These are phyloP conservation scores for Agarophyton chilense DNA, from an alignment of 23 red algal genomes.

Conservation along the genomic window DNA sequence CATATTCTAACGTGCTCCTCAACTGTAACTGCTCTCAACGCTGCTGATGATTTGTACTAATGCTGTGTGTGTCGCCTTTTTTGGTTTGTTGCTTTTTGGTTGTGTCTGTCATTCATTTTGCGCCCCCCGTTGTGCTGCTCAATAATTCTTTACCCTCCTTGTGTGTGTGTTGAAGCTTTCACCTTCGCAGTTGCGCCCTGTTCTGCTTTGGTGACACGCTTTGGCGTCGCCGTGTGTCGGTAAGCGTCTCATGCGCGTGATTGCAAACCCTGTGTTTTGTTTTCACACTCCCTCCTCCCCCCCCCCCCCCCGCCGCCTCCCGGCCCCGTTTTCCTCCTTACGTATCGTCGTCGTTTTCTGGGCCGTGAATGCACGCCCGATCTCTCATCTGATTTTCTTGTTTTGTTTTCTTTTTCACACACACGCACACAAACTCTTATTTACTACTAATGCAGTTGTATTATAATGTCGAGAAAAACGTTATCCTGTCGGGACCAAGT, in stretches of 20 bases:
- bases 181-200: no score
- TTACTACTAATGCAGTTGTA: conserved; percentile 9
- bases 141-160: not conserved
- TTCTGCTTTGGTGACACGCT: no score
- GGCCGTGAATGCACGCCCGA: not conserved
- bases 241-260: no score
- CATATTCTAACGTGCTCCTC: not conserved
- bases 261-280: no score
- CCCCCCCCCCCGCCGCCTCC: no score
- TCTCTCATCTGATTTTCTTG: no score
- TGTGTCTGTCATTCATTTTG: not conserved
- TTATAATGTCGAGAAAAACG: not conserved
- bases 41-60: conserved; percentile 36
- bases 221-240: no score
- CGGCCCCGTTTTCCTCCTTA: not conserved
- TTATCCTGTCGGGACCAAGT: no score
- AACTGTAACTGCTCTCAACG: conserved; percentile 46
- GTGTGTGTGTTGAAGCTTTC: no score
- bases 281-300: not conserved
- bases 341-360: not conserved
- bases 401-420: not conserved
- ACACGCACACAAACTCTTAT: conserved; percentile 13
- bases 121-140: not conserved
- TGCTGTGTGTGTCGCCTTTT: not conserved
- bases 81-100: not conserved